These are phyloP conservation scores for Lablab purpureus DNA, from an alignment of 306 rosid genomes.

Conservation along the genomic window DNA sequence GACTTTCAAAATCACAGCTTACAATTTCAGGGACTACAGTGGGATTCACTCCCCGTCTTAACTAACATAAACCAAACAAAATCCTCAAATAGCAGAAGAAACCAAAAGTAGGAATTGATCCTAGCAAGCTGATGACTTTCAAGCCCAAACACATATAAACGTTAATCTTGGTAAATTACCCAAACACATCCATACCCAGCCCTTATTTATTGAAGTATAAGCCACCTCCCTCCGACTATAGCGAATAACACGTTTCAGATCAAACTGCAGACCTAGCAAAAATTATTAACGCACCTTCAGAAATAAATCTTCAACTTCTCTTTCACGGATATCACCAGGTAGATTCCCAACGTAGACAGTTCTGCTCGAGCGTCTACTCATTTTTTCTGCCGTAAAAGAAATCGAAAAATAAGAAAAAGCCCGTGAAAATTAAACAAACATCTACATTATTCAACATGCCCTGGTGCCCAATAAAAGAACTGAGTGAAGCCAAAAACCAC, in stretches of 20 bases:
- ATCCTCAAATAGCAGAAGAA: conserved; percentile 13
- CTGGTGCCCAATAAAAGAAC: neutral
- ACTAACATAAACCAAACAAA: conserved; percentile 3
- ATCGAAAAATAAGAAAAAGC: neutral
- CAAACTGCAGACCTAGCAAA: neutral
- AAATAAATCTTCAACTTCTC: conserved; percentile 97
- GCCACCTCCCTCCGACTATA: neutral
- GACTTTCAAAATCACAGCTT: neutral
- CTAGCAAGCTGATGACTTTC: conserved; percentile 8
- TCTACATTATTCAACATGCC: neutral
- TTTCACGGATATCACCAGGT: conserved; percentile 98
- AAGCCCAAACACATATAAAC: conserved; percentile 3
- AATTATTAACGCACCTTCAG: conserved; percentile 64
- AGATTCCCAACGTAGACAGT: conserved; percentile 96
- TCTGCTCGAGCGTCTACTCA: conserved; percentile 94
- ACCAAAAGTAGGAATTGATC: neutral
- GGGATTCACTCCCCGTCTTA: neutral
- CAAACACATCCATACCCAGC: neutral
- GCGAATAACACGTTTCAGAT: neutral
- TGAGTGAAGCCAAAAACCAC: neutral
- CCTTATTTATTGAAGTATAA: neutral
- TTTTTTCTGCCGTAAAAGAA: conserved; percentile 48
- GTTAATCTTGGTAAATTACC: neutral
- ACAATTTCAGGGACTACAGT: neutral
- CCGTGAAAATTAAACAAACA: neutral